Percentiles rank a stretch among this genome's conserved stretches.
These are phyloP conservation scores for Pochonia chlamydosporia DNA, from an alignment of 2,329 filamentous ascomycete species.

Conservation along the genomic window DNA sequence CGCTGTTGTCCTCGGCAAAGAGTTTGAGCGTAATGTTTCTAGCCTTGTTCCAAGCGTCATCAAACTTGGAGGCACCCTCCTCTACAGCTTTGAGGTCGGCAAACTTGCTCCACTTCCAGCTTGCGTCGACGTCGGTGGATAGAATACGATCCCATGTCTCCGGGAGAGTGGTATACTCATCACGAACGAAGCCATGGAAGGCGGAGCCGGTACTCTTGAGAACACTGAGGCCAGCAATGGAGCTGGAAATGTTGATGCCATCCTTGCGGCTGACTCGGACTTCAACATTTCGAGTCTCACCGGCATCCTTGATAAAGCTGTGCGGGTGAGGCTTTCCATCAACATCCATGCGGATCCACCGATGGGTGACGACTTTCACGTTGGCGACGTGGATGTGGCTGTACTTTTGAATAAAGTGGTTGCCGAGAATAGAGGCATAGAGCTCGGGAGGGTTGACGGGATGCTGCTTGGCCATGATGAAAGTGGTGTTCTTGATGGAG, in stretches of 20 bases:
- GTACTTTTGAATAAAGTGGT: slow-evolving; percentile 87
- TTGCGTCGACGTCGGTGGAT: slow-evolving; percentile 83
- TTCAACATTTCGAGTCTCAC: slow-evolving; percentile 80
- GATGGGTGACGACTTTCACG: slow-evolving; percentile 75
- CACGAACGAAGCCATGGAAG: slow-evolving; percentile 89
- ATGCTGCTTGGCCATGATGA: slow-evolving; percentile 91
- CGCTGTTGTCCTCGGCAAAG: slow-evolving; percentile 85
- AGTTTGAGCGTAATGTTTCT: slow-evolving; percentile 81
- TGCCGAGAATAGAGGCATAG: slow-evolving; percentile 76
- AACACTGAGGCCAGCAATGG: slow-evolving; percentile 76
- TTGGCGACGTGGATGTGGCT: slow-evolving; percentile 81
- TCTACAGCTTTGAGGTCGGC: slow-evolving; percentile 60
- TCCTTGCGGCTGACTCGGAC: slow-evolving; percentile 60
- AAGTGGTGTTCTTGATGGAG: slow-evolving; percentile 96
- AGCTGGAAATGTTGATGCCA: slow-evolving; percentile 71
- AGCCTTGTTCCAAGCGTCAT: slow-evolving; percentile 72
- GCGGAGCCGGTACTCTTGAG: slow-evolving; percentile 95
- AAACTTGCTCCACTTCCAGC: slow-evolving; percentile 81
- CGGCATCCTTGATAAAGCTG: slow-evolving; percentile 85
- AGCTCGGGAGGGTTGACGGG: slow-evolving; percentile 90
- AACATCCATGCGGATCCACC: slow-evolving; percentile 84
- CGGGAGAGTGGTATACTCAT: slow-evolving; percentile 85
- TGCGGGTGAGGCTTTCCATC: slow-evolving; percentile 91
- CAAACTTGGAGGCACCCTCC: slow-evolving; percentile 60
- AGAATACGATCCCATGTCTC: slow-evolving; percentile 95